Evolutionary conservation across 139 green algal species (phyloP), one percentile per base, ranked within the genome.

Genomic region (Asterochloris sp.): DNA sequence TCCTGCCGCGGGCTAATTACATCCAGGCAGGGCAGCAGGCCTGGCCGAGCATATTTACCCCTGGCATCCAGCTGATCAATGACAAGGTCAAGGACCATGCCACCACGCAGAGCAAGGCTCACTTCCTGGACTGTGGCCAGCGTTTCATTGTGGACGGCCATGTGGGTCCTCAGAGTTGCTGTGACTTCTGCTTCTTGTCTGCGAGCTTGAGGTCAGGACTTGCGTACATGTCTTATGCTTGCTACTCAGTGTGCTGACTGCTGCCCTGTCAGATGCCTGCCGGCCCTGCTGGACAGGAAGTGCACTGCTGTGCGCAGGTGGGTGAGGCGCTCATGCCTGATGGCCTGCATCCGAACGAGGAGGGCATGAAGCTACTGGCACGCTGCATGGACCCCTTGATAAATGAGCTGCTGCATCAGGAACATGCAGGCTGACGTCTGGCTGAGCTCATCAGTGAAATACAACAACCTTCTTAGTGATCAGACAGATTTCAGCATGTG

Each of bases 111-210:
- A 62, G n/a, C 12, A 63, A 67, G n/a, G 62, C 84, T 21, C 79
- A 81, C 54, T 90, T 82, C 38, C 21, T 88, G 26, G 81, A 88
- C 29, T 90, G 86, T 69, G 74, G 76, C 24, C 38, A 79, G 38
- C 38, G 38, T 6, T 54, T 54, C 38, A 54, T 54, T 54, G 38
- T 54, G 38, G 38, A 54, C 38, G 4, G 6, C 6, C 38, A 54
- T 2, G 38, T 54, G 4, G 38, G 38, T 54, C 38, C 6, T 54
- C 4, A 54, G 38, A 54, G 4, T 54, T 54, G 38, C 38, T 54
- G 38, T 54, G 38, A n/a, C n/a, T n/a, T n/a, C n/a, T n/a, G n/a
- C n/a, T n/a, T n/a, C 38, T 54, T 54, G 38, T 54, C n/a, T 54
- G 38, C 38, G 38, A 54, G 38, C 38, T 54, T 6, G 6, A 10